Evolutionary conservation across 345 rosid genomes (phyloP), one percentile per base, ranked within the genome.

Genomic region (Arabis alpina): DNA sequence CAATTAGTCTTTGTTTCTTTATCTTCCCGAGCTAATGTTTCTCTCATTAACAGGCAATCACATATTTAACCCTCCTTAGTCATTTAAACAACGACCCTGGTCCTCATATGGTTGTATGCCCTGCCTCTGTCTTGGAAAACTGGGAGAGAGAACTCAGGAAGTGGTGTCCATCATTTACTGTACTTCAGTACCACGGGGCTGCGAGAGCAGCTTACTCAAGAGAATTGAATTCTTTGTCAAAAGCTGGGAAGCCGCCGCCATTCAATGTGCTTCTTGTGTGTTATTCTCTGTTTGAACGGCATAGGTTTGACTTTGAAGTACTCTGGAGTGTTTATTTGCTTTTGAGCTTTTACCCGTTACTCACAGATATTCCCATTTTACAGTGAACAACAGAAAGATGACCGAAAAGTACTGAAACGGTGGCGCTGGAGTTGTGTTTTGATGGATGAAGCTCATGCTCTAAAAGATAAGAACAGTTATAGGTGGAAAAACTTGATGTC

Each of bases 371-470:
- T 81, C 66, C 40, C 52, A 51, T 70, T 54, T 73, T 68, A 47
- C 87, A 92, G 99, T 61, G 84, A 73, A 48, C 99, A 95, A 81
- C 99, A 95, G 88, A 92, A 95, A 76, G 97, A 92, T 75, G 99
- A 95, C 70, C 89, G 96, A 15, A 95, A 87, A 83, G 82, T 85
- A 75, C 76, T 95, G 69, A 95, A 85, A 77, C 85, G 91, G 4
- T 95, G 92, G 96, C 84, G 39, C n/a, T 95, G 99, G 99, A 95
- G 97, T 80, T 92, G 98, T 73, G 91, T 92, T 50, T 81, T 92
- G 72, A 95, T 95, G 99, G 99, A 92, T 74, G 98, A 95, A 79
- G 99, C 99, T 15, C 98, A 95, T 87, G 96, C 98, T 68, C 79
- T 90, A 71, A 92, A 92, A 85, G 99, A 95, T 74, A 90, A 85